Evolutionary conservation across 148 eudicot species (phyloP), one percentile per base, ranked within the genome.

Genomic region (Agrostemma githago): DNA sequence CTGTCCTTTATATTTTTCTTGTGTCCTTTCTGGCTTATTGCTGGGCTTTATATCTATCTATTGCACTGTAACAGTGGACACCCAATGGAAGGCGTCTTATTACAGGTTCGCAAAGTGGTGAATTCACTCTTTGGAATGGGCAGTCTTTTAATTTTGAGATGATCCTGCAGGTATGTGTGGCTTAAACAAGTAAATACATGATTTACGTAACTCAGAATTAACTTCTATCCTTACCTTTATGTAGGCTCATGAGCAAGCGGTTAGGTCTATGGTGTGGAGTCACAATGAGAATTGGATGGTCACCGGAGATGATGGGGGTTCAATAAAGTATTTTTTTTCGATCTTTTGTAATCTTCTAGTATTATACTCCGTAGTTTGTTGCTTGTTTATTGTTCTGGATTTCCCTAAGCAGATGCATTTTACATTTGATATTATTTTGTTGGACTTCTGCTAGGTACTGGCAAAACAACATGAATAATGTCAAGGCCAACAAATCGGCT

Each of bases 231-330:
- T 69, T 69, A 38, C 39, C n/a, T 11, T 40, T 61, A 19, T 82
- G 74, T 83, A 95, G 98, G 98, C 98, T 81, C 98, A 95, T 85
- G 98, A 95, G 70, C 97, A 92, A 83, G 93, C 98, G 37, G 91
- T 95, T 77, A 87, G 92, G 82, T 95, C 98, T 70, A 95, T 92
- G 98, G 89, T 95, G 43, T 95, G 98, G 98, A 95, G 98, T 87
- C 89, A 92, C 81, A 92, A 92, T 80, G 98, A 90, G 79, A 92
- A 88, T 79, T 95, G 98, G 98, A 95, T 95, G 98, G 97, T 90
- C 79, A 89, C 98, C 16, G 98, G 98, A 77, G 98, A 95, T 84
- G 96, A 95, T 83, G 97, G 97, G 59, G 98, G 97, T 62, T 43
- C 98, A 44, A 87, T 95, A 84, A 95, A 92, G 98, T 95, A 83